phyloP scores from a whole-genome alignment of 768 basidiomycete genomes.

The Mycena venus region DNA sequence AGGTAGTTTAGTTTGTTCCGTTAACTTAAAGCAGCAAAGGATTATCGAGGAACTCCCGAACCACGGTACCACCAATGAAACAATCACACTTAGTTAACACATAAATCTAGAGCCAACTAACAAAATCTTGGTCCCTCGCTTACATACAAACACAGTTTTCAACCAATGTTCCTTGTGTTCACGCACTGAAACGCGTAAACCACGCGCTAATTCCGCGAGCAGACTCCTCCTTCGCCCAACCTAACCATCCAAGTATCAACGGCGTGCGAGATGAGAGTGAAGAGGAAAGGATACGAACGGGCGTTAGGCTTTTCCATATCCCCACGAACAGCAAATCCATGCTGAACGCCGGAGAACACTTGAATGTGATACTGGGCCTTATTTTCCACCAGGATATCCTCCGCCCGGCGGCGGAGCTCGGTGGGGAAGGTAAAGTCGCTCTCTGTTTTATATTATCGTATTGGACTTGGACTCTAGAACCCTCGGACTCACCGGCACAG shows the following conservation, averaged over 20 bases:
- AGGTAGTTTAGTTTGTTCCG: no score
- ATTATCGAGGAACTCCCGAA: no score
- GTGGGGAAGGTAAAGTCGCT: conserved; percentile 66
- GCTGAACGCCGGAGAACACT: conserved; percentile 63
- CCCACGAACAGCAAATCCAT: conserved; percentile 65
- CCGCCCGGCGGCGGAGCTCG: conserved; percentile 64
- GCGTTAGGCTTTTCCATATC: conserved; percentile 55
- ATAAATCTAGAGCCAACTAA: neutral
- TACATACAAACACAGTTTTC: neutral
- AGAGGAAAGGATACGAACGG: conserved; percentile 5
- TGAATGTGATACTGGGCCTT: conserved; percentile 71
- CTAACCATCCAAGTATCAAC: conserved; percentile 41
- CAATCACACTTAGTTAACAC: no score
- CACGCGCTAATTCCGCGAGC: conserved; percentile 64
- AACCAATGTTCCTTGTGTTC: neutral
- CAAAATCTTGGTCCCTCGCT: neutral
- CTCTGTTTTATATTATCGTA: conserved; percentile 49
- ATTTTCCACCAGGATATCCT: conserved; percentile 65
- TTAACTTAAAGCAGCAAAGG: no score
- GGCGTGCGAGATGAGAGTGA: no score
- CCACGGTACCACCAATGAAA: no score
- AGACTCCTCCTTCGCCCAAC: conserved; percentile 74
- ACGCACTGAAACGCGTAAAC: conserved; percentile 61
- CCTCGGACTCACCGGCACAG: conserved; percentile 59
- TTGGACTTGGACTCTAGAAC: no score